These are phyloP conservation scores for Hymenoscyphus linearis DNA, from an alignment of 2,329 filamentous ascomycete species.

Conservation along the genomic window DNA sequence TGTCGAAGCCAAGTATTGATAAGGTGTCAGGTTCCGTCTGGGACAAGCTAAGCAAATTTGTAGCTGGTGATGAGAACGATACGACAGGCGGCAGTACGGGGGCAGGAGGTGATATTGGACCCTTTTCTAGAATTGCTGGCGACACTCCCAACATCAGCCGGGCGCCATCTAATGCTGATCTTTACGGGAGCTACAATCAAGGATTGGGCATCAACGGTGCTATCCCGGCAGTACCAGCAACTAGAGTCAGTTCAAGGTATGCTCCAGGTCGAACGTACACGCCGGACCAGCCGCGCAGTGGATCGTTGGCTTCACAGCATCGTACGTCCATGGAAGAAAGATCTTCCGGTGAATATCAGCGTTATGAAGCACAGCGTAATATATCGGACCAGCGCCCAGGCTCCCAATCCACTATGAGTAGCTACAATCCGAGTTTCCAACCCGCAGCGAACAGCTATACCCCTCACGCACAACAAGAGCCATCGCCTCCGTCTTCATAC, in stretches of 20 bases:
- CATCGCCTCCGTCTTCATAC: constrained; percentile 19
- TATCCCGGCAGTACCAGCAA: constrained; percentile 14
- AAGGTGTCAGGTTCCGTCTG: constrained; percentile 89
- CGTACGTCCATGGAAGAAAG: constrained; percentile 41
- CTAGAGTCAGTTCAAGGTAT: constrained; percentile 28
- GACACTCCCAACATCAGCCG: constrained; percentile 70
- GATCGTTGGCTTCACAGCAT: constrained; percentile 31
- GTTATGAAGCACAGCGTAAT: constrained; percentile 40
- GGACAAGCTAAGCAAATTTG: constrained; percentile 93
- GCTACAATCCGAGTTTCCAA: constrained; percentile 24
- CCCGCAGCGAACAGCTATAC: constrained; percentile 28
- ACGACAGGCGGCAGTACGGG: constrained; percentile 52
- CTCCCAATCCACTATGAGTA: constrained; percentile 29
- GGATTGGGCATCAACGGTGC: constrained; percentile 29
- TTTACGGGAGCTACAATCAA: constrained; percentile 43
- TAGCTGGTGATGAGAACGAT: constrained; percentile 82
- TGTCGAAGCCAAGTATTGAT: constrained; percentile 91
- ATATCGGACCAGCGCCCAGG: constrained; percentile 35
- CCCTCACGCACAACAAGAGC: constrained; percentile 17
- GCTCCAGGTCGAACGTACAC: constrained; percentile 27
- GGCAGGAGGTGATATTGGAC: constrained; percentile 58
- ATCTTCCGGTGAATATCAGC: constrained; percentile 39
- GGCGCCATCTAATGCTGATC: constrained; percentile 69
- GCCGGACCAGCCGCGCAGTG: constrained; percentile 21
- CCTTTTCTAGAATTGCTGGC: constrained; percentile 77